These are phyloP conservation scores for Suillus placidus DNA, from an alignment of 768 basidiomycete species.

Conservation along the genomic window DNA sequence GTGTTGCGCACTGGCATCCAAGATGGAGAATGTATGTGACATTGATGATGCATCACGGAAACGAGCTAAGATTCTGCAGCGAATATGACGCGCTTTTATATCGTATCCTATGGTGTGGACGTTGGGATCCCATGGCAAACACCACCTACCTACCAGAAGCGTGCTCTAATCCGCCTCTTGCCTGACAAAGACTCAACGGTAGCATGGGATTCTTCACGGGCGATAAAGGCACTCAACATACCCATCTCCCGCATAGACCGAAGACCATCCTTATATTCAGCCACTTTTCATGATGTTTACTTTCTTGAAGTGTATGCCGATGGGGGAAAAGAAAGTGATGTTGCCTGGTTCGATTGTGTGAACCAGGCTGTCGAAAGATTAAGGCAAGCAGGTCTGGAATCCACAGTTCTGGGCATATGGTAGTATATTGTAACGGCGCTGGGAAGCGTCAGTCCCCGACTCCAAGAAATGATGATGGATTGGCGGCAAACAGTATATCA, in stretches of 20 bases:
- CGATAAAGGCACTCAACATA: conserved; percentile 44
- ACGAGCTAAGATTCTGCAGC: conserved; percentile 37
- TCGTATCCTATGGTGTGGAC: conserved; percentile 47
- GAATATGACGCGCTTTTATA: conserved; percentile 72
- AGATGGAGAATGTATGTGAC: conserved; percentile 38
- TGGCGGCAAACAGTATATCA: not conserved
- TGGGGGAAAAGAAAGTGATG: conserved; percentile 8
- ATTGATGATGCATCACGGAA: conserved; percentile 3
- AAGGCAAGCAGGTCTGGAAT: conserved; percentile 37
- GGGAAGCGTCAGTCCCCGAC: not conserved
- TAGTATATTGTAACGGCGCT: conserved; percentile 27
- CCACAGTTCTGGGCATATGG: conserved; percentile 53
- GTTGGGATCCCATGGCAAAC: conserved; percentile 30
- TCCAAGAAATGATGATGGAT: not conserved
- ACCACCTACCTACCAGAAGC: conserved; percentile 22
- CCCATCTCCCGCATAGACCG: conserved; percentile 60
- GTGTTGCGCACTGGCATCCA: conserved; percentile 67
- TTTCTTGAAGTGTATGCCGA: conserved; percentile 57
- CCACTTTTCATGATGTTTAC: conserved; percentile 62
- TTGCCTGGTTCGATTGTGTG: conserved; percentile 38
- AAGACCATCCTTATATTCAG: conserved; percentile 50
- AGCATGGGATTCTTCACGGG: conserved; percentile 18
- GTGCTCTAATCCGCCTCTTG: conserved; percentile 44
- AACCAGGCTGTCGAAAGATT: conserved; percentile 39
- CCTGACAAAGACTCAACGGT: conserved; percentile 2